Conservation (phyloP, 805 yeast genomes). For the Wickerhamiella occidentalis region DNA sequence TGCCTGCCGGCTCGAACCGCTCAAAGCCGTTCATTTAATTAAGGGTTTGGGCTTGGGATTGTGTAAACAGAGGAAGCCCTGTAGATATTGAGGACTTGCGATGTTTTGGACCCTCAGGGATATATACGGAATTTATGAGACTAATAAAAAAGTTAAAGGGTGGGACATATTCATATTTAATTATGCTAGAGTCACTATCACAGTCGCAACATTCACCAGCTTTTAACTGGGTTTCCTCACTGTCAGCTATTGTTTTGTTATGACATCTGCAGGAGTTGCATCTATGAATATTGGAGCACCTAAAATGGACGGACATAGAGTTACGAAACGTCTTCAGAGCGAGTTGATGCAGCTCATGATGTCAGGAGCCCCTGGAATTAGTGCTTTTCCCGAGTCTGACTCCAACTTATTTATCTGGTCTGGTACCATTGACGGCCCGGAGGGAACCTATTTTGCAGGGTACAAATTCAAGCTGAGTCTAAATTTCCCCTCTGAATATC, state of each 20-base stretch:
- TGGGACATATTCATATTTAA: too few relatives aligned
- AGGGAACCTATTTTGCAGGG: slow-evolving; percentile 44
- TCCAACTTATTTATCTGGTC: slow-evolving; percentile 44
- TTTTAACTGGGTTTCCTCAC: not conserved
- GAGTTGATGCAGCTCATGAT: slow-evolving; percentile 44
- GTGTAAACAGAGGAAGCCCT: not conserved
- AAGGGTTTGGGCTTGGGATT: slow-evolving; percentile 12
- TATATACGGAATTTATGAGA: too few relatives aligned
- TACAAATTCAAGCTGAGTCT: slow-evolving; percentile 40
- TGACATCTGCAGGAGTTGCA: slow-evolving; percentile 7
- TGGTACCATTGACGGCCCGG: slow-evolving; percentile 47
- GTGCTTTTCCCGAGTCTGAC: slow-evolving; percentile 45
- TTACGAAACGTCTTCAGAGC: slow-evolving; percentile 38
- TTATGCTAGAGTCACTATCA: too few relatives aligned
- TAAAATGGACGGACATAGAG: slow-evolving; percentile 33
- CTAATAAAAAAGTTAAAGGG: too few relatives aligned
- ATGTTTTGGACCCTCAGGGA: too few relatives aligned
- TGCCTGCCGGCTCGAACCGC: slow-evolving; percentile 13
- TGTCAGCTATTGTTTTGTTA: not conserved
- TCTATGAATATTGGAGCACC: not conserved
- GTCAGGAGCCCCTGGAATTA: slow-evolving; percentile 38
- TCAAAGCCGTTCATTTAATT: slow-evolving; percentile 13
- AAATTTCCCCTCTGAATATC: slow-evolving; percentile 44
- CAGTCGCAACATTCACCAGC: too few relatives aligned
- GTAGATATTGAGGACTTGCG: too few relatives aligned